Evolutionary conservation across 768 basidiomycete genomes (phyloP).

Genomic region (Clavaria fumosa): DNA sequence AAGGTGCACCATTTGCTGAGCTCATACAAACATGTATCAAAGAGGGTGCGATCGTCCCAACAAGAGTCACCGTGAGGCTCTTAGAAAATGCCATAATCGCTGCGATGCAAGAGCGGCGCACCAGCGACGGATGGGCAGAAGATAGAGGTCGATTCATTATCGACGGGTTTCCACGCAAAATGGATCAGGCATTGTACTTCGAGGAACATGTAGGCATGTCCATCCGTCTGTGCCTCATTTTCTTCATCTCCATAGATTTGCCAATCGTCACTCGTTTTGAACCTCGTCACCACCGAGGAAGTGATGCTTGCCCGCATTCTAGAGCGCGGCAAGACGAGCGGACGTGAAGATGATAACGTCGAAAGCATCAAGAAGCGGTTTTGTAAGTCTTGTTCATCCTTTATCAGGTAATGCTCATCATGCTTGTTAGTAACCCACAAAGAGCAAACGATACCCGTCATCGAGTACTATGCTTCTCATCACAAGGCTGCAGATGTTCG

Average conservation of each 20-base stretch:
- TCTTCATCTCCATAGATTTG: constrained; percentile 57
- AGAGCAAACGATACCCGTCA: constrained; percentile 84
- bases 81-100: constrained; percentile 82
- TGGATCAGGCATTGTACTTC: constrained; percentile 93
- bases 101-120: constrained; percentile 29
- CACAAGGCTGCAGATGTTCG: constrained; percentile 62
- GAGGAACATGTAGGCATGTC: constrained; percentile 53
- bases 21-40: constrained; percentile 80
- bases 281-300: constrained; percentile 76
- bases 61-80: constrained; percentile 92
- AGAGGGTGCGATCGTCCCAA: constrained; percentile 89
- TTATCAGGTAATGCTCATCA: neutral
- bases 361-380: constrained; percentile 98
- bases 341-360: constrained; percentile 88
- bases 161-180: constrained; percentile 95
- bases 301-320: constrained; percentile 78
- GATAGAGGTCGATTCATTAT: constrained; percentile 81
- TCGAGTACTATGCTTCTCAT: constrained; percentile 55
- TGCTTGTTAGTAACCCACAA: constrained; percentile 55
- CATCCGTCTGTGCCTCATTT: too few relatives aligned
- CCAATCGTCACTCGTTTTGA: constrained; percentile 62
- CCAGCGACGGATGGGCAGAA: constrained; percentile 44
- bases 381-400: constrained; percentile 30
- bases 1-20: constrained; percentile 67
- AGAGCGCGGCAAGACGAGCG: constrained; percentile 85